Percentiles rank a stretch among this genome's conserved stretches.
Evolutionary conservation across 1,284 basidiomycete genomes (phyloP).

Genomic region (Cutaneotrichosporon sp.): DNA sequence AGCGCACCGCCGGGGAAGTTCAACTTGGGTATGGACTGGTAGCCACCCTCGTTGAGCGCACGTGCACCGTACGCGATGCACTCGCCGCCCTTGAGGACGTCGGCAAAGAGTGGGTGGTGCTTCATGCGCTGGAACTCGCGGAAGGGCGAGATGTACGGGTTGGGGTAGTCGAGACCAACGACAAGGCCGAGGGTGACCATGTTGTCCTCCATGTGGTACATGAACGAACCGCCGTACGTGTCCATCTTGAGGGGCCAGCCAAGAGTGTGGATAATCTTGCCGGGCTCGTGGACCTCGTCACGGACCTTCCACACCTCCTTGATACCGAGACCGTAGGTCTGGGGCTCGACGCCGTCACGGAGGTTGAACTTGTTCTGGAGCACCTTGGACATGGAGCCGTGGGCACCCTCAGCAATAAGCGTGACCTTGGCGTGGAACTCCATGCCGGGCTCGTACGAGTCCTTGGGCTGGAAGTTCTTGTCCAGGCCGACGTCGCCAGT

Average conservation of each 20-base stretch:
- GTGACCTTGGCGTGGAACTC: conserved; percentile 91
- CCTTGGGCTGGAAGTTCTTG: conserved; percentile 70
- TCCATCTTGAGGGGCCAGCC: conserved; percentile 84
- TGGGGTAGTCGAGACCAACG: conserved; percentile 88
- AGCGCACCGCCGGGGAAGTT: conserved; percentile 94
- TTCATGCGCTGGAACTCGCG: conserved; percentile 95
- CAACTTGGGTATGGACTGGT: conserved; percentile 86
- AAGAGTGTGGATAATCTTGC: conserved; percentile 85
- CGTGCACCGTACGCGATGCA: conserved; percentile 88
- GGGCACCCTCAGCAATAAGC: conserved; percentile 92
- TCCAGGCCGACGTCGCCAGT: conserved; percentile 96
- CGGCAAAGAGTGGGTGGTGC: conserved; percentile 87
- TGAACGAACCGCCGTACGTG: conserved; percentile 91
- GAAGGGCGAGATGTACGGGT: conserved; percentile 90
- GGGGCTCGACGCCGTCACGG: conserved; percentile 71
- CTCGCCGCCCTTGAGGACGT: conserved; percentile 70
- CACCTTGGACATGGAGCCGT: conserved; percentile 83
- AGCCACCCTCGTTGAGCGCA: conserved; percentile 86
- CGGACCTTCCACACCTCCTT: conserved; percentile 97
- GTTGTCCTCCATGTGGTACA: conserved; percentile 93
- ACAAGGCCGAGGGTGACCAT: conserved; percentile 89
- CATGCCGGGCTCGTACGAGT: conserved; percentile 94
- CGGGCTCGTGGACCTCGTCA: conserved; percentile 68
- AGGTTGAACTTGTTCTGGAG: conserved; percentile 73
- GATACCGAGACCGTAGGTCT: conserved; percentile 93